Evolutionary conservation across 768 basidiomycete species (phyloP).

Genomic region (Russula ochroleuca): DNA sequence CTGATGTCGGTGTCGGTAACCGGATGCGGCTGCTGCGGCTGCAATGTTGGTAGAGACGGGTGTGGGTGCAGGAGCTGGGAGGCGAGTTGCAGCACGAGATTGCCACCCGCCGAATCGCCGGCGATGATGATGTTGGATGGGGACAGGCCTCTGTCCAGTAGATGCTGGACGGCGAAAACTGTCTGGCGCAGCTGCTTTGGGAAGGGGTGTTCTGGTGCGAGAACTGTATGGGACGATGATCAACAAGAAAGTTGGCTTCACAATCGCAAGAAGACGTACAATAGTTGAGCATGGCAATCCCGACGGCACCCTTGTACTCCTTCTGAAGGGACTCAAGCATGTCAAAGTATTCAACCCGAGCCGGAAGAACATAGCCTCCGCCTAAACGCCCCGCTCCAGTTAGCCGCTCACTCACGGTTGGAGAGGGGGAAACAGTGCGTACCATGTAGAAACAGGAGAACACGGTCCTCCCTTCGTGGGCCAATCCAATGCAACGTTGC

Average conservation of each 20-base stretch:
- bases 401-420: neutral
- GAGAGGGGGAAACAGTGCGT: neutral
- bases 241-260: neutral
- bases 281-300: slow-evolving; percentile 11
- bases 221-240: neutral
- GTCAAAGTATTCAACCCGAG: neutral
- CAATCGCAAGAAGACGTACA: neutral
- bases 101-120: slow-evolving; percentile 20
- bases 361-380: slow-evolving; percentile 8
- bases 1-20: neutral
- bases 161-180: slow-evolving; percentile 18
- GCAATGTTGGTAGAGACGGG: neutral
- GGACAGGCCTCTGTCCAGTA: slow-evolving; percentile 22
- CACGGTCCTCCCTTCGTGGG: slow-evolving; percentile 1
- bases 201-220: neutral
- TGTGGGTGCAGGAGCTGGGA: slow-evolving; percentile 26
- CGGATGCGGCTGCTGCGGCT: neutral
- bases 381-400: neutral
- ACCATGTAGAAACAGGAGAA: slow-evolving; percentile 17
- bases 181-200: slow-evolving; percentile 16
- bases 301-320: slow-evolving; percentile 7
- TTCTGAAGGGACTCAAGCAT: slow-evolving; percentile 10
- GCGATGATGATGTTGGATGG: slow-evolving; percentile 28
- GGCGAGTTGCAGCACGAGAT: slow-evolving; percentile 27
- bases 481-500: slow-evolving; percentile 20